Evolutionary conservation across 2,329 filamentous ascomycete genomes (phyloP).

Genomic region (Aspergillus sojae): DNA sequence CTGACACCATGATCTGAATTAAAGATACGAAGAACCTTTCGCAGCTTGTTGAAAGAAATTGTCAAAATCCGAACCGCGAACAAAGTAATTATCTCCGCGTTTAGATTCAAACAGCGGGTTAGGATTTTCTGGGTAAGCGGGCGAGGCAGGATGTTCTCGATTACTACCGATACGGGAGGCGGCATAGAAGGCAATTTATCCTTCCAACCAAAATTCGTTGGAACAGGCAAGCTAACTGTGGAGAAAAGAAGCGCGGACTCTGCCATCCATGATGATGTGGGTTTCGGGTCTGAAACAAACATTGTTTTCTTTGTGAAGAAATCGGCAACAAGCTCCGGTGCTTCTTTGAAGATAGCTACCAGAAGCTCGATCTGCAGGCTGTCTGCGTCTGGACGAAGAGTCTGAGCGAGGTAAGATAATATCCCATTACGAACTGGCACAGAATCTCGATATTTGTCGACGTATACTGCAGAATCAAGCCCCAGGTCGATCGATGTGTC

Average conservation of each 20-base stretch:
- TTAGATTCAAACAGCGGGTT: slow-evolving; percentile 75
- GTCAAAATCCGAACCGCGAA: slow-evolving; percentile 81
- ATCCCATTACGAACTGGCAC: slow-evolving; percentile 78
- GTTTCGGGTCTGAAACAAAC: slow-evolving; percentile 87
- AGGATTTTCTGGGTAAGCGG: slow-evolving; percentile 80
- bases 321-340: slow-evolving; percentile 83
- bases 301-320: slow-evolving; percentile 81
- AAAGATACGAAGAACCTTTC: slow-evolving; percentile 64
- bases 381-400: slow-evolving; percentile 80
- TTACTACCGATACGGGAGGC: slow-evolving; percentile 74
- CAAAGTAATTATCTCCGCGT: slow-evolving; percentile 77
- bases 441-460: slow-evolving; percentile 66
- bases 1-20: slow-evolving; percentile 48
- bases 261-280: slow-evolving; percentile 92
- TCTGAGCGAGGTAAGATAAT: slow-evolving; percentile 76
- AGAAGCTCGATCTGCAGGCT: slow-evolving; percentile 79
- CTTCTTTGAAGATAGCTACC: slow-evolving; percentile 74
- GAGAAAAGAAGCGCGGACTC: slow-evolving; percentile 88
- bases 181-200: slow-evolving; percentile 67
- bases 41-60: slow-evolving; percentile 77
- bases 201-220: slow-evolving; percentile 69
- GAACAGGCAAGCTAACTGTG: slow-evolving; percentile 73
- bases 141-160: slow-evolving; percentile 84
- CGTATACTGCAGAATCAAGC: slow-evolving; percentile 70
- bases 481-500: slow-evolving; percentile 62